A percentile compares a stretch with the other conserved stretches of the same genome.
Conservation (phyloP, 768 basidiomycete genomes). For the Lepiota brunneoincarnata region DNA sequence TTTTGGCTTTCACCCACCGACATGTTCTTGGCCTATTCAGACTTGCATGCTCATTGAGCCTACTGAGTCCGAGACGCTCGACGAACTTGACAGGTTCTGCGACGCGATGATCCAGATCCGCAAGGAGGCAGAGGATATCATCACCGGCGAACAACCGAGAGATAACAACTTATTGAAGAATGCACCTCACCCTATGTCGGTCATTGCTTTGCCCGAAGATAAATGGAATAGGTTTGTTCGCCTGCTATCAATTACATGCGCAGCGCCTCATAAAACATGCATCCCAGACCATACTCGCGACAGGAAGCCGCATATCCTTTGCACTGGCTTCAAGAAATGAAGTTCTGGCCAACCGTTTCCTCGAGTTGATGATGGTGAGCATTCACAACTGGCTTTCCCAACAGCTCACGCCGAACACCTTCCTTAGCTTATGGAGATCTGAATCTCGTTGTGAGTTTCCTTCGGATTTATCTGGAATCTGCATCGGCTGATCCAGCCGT, state of each 20-base stretch:
- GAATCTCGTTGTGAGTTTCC: slow-evolving; percentile 73
- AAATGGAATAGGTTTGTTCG: slow-evolving; percentile 80
- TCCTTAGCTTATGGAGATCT: slow-evolving; percentile 84
- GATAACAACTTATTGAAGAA: slow-evolving; percentile 93
- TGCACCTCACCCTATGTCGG: slow-evolving; percentile 86
- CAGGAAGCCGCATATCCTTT: slow-evolving; percentile 90
- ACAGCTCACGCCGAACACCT: background rate
- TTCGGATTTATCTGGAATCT: background rate
- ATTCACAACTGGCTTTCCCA: background rate
- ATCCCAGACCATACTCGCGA: slow-evolving; percentile 78
- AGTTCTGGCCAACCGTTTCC: slow-evolving; percentile 97
- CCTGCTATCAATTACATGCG: background rate
- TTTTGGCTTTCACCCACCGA: slow-evolving; percentile 95
- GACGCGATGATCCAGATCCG: slow-evolving; percentile 98
- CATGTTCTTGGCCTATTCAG: slow-evolving; percentile 96
- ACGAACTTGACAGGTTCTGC: slow-evolving; percentile 96
- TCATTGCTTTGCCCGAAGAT: slow-evolving; percentile 65
- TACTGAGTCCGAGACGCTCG: slow-evolving; percentile 91
- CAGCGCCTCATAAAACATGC: slow-evolving; percentile 8
- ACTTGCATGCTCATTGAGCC: slow-evolving; percentile 98
- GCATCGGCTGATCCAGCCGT: slow-evolving; percentile 14
- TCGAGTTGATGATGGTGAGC: slow-evolving; percentile 88
- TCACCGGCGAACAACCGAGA: slow-evolving; percentile 81
- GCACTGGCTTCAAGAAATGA: slow-evolving; percentile 78
- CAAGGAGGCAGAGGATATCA: slow-evolving; percentile 84